Base-by-base conservation (phyloP, 192 early-diverging fungal genomes). In the Dissophora globulifera region DNA sequence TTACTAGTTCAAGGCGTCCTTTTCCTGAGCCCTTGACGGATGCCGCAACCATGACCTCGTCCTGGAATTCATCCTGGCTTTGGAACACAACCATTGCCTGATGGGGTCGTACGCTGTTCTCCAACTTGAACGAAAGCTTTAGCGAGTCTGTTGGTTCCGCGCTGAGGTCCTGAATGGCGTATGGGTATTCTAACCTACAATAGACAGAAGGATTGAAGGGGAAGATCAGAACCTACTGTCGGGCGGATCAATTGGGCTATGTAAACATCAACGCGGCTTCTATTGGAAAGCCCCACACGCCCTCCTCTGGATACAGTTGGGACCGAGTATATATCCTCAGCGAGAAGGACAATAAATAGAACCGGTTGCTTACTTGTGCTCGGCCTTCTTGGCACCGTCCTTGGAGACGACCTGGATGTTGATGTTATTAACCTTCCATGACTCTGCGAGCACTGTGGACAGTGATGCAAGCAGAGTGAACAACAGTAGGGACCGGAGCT, bases 11-110 rank as follows among this genome's bases (percentile, higher is more conserved):
- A 50, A 76, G 57, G 16, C 72, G 72, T 20, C 72, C 64, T 53
- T 76, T 76, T 59, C 72, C 72, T 31, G 72, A 67, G 22, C 31
- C 22, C 52, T 66, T 75, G 57, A 76, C 72, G 10, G 62, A 45
- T 1, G 72, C 72, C 31, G 63, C 64, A 4, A 76, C 52, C 62
- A 76, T 61, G 40, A 76, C 67, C 58, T 76, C 57, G 42, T 76
- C 72, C 33, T 66, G 57, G 41, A 59, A 61, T 17, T 76, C 72
- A 67, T 76, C 72, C 64, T 76, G 56, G 33, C 72, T 76, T 52
- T 67, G 46, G 19, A 76, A 76, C n/a, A 65, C 41, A 16, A 76
- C 72, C 72, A 76, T 76, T 16, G 72, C 72, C 30, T 76, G 72
- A 16, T 76, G 72, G 12, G 72, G 72, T 20, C 64, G 50, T 27